Percentiles rank a stretch among this genome's conserved stretches.
Evolutionary conservation across 768 basidiomycete genomes (phyloP).

Genomic region (Glaciozyma martinii): DNA sequence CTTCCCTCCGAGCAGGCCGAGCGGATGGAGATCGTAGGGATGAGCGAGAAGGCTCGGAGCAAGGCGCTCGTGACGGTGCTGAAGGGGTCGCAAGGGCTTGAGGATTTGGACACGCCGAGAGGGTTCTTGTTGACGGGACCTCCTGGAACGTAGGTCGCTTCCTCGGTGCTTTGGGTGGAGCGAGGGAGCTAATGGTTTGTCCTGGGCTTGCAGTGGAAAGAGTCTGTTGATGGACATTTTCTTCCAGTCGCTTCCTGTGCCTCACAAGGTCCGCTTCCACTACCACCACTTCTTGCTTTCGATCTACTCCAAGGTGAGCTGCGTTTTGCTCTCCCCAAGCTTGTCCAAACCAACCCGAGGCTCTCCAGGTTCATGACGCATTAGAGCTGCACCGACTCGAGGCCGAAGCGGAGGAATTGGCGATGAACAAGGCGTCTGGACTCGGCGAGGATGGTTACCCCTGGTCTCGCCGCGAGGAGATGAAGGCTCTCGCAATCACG

Average conservation of each 20-base stretch:
- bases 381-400: conserved; percentile 35
- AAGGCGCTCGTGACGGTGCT: conserved; percentile 43
- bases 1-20: conserved; percentile 34
- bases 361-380: conserved; percentile 36
- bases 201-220: conserved; percentile 40
- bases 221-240: conserved; percentile 53
- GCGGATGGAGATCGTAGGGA: conserved; percentile 11
- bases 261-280: conserved; percentile 51
- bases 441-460: conserved; percentile 28
- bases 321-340: conserved; percentile 1
- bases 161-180: no score
- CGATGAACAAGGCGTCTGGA: conserved; percentile 2
- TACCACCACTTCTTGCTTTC: conserved; percentile 53
- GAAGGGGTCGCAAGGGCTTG: conserved; percentile 50
- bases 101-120: conserved; percentile 49
- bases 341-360: conserved; percentile 38
- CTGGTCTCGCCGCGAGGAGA: conserved; percentile 32
- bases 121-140: conserved; percentile 37
- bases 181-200: not conserved
- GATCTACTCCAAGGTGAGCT: conserved; percentile 43
- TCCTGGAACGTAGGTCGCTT: conserved; percentile 3
- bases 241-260: conserved; percentile 49
- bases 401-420: conserved; percentile 32
- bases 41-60: conserved; percentile 26
- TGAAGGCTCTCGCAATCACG: conserved; percentile 39